phyloP scores from a whole-genome alignment of 257 asterid genomes.

The Solanum tarijense region DNA sequence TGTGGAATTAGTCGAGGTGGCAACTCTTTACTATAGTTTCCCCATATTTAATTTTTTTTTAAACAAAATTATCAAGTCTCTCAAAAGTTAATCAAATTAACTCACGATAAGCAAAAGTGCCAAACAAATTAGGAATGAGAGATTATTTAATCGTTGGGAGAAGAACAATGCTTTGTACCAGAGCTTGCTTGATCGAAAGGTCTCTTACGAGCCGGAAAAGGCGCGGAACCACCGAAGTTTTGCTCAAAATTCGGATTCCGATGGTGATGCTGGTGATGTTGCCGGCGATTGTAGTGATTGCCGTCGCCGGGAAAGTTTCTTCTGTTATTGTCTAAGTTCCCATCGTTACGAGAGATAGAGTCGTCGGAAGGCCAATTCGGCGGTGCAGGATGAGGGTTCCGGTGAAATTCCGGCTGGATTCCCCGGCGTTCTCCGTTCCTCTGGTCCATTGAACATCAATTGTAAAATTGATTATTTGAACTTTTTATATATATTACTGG shows the following conservation, averaged over 20 bases:
- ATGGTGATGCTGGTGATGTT: background rate
- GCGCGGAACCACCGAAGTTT: background rate
- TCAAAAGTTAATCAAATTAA: background rate
- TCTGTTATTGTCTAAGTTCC: background rate
- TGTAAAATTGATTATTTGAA: background rate
- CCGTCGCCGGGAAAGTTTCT: background rate
- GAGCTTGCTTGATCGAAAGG: conserved; percentile 1
- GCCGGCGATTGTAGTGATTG: conserved; percentile 4
- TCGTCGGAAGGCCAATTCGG: background rate
- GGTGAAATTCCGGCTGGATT: background rate
- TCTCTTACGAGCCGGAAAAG: conserved; percentile 15
- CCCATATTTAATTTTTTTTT: background rate
- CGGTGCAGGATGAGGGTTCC: conserved; percentile 1
- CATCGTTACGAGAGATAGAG: background rate
- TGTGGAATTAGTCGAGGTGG: background rate
- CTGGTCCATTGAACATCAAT: background rate
- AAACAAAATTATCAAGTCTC: background rate
- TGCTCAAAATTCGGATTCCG: background rate
- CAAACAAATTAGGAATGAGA: background rate
- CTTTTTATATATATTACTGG: background rate
- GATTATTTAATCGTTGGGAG: background rate
- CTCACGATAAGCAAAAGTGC: background rate
- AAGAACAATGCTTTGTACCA: background rate
- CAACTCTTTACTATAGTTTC: background rate
- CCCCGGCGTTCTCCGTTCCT: background rate